Percentiles rank a stretch among this genome's conserved stretches.
Evolutionary conservation across 352 stramenopile genomes (phyloP).

Genomic region (Globisporangium cederbergense): DNA sequence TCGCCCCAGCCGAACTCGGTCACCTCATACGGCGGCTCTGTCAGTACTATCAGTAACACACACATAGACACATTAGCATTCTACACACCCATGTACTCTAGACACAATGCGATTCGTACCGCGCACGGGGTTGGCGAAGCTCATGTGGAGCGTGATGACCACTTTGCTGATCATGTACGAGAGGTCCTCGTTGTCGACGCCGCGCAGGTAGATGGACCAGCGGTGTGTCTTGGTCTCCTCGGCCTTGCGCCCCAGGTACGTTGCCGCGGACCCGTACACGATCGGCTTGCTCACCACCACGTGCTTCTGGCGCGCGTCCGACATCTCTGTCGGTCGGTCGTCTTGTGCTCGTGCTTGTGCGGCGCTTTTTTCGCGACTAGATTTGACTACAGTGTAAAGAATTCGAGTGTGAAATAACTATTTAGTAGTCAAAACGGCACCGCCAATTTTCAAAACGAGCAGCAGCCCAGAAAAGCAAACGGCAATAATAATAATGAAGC

Average conservation of each 20-base stretch:
- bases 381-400: conserved; percentile 4
- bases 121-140: conserved; percentile 92
- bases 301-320: conserved; percentile 69
- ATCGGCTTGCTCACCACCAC: conserved; percentile 92
- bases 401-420: neutral
- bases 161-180: conserved; percentile 95
- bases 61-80: neutral
- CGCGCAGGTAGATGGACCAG: conserved; percentile 94
- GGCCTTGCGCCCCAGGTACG: conserved; percentile 89
- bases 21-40: conserved; percentile 94
- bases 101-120: conserved; percentile 27
- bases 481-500: conserved; percentile 6
- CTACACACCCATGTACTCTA: neutral
- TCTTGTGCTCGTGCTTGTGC: neutral
- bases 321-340: conserved; percentile 32
- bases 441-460: conserved; percentile 7
- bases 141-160: conserved; percentile 96
- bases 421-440: conserved; percentile 5
- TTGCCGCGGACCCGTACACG: conserved; percentile 93
- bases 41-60: conserved; percentile 69
- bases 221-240: conserved; percentile 94
- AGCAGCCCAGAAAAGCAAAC: neutral
- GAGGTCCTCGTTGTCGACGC: conserved; percentile 92
- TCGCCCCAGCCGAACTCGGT: conserved; percentile 97
- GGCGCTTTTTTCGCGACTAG: neutral